A percentile compares a stretch with the other conserved stretches of the same genome.
Conservation (phyloP, 2,329 filamentous ascomycete genomes). For the Colletotrichum spinosum region DNA sequence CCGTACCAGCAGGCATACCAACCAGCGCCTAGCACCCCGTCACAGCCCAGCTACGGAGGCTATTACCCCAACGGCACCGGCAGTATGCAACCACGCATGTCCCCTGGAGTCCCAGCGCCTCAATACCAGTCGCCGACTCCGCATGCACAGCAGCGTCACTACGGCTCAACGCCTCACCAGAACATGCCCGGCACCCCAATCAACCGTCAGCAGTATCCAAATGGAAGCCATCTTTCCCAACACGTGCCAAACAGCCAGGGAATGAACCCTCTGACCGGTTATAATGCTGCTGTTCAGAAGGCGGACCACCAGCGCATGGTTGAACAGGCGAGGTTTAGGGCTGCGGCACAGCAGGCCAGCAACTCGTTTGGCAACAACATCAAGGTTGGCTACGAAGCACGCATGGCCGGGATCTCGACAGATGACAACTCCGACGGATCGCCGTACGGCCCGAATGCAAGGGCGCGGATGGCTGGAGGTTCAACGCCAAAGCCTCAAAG, state of each 20-base stretch:
- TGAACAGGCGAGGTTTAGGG: constrained; percentile 62
- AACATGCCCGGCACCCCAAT: constrained; percentile 42
- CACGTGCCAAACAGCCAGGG: constrained; percentile 41
- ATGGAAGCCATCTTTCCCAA: constrained; percentile 48
- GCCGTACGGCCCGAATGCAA: constrained; percentile 49
- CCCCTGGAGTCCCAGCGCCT: constrained; percentile 55
- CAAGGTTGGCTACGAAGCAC: constrained; percentile 58
- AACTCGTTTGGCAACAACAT: constrained; percentile 55
- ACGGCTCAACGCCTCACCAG: constrained; percentile 41
- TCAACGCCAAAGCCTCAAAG: constrained; percentile 49
- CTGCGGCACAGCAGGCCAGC: constrained; percentile 57
- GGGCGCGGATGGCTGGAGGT: constrained; percentile 51
- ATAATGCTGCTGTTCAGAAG: constrained; percentile 27
- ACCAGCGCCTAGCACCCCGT: constrained; percentile 50
- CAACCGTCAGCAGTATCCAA: constrained; percentile 45
- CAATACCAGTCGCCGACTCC: constrained; percentile 50
- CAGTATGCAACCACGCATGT: constrained; percentile 54
- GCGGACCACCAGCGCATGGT: constrained; percentile 46
- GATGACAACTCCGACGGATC: constrained; percentile 47
- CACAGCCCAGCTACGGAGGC: constrained; percentile 49
- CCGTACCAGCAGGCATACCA: constrained; percentile 51
- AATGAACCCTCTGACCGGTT: constrained; percentile 39
- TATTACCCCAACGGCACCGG: constrained; percentile 59
- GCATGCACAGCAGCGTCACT: constrained; percentile 38
- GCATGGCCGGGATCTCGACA: constrained; percentile 52